Conservation (phyloP, 306 rosid genomes). For the Canavalia gladiata region DNA sequence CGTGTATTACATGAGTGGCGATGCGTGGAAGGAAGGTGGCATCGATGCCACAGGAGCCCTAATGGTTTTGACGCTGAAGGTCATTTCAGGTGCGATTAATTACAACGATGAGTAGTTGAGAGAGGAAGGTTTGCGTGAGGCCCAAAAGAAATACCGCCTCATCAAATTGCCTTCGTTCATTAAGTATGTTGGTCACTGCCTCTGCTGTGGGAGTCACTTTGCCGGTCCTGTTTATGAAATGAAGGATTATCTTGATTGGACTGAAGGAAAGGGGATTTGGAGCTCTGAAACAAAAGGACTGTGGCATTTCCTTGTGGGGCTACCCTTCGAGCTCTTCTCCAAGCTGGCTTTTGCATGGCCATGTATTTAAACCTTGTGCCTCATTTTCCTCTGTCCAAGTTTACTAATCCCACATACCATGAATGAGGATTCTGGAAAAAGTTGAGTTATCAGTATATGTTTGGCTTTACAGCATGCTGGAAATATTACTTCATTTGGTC, state of each 20-base stretch:
- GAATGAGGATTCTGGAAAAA: conserved; percentile 88
- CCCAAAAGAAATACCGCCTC: conserved; percentile 89
- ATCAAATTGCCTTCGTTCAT: conserved; percentile 73
- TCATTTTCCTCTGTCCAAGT: conserved; percentile 76
- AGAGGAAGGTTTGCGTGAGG: conserved; percentile 82
- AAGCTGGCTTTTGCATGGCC: conserved; percentile 92
- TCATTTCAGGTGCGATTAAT: conserved; percentile 86
- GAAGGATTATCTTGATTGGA: conserved; percentile 95
- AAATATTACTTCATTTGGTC: conserved; percentile 99
- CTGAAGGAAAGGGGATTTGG: conserved; percentile 97
- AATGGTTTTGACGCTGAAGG: conserved; percentile 94
- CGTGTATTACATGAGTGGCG: conserved; percentile 98
- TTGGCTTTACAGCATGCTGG: conserved; percentile 96
- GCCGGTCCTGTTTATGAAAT: conserved; percentile 97
- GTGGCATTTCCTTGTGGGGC: conserved; percentile 82
- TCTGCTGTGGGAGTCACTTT: conserved; percentile 94
- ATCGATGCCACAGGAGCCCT: conserved; percentile 99
- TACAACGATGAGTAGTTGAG: conserved; percentile 86
- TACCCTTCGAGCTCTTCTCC: conserved; percentile 77
- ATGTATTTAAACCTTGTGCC: conserved; percentile 86
- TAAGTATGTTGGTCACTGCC: conserved; percentile 90
- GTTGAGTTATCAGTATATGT: conserved; percentile 88
- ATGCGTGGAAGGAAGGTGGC: conserved; percentile 99
- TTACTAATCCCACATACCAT: conserved; percentile 77
- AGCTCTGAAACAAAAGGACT: conserved; percentile 66